These are phyloP conservation scores for Haplographium delicatum DNA, from an alignment of 495 filamentous ascomycete species.

Conservation along the genomic window DNA sequence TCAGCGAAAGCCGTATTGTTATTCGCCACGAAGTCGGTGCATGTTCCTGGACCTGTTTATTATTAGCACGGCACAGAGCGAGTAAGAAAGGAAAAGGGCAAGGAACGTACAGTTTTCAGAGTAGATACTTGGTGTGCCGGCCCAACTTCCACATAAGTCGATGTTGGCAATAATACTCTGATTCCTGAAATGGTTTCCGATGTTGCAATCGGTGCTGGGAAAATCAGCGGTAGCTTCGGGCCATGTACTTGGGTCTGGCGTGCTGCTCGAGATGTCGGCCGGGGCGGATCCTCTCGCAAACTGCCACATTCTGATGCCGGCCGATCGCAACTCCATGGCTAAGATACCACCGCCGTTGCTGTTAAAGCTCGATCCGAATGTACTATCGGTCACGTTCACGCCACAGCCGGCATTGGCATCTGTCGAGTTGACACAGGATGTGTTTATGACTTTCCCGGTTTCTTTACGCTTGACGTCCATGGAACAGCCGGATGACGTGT, in stretches of 20 bases:
- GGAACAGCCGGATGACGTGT: constrained; percentile 56
- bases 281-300: constrained; percentile 47
- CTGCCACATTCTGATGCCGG: constrained; percentile 58
- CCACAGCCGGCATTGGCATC: constrained; percentile 29
- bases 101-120: constrained; percentile 27
- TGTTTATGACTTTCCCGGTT: constrained; percentile 36
- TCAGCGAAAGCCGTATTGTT: constrained; percentile 55
- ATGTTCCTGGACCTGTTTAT: constrained; percentile 39
- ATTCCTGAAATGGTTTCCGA: constrained; percentile 54
- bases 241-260: constrained; percentile 56
- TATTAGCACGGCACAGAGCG: background rate
- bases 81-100: constrained; percentile 23
- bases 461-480: constrained; percentile 44
- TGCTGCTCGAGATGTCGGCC: constrained; percentile 41
- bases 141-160: constrained; percentile 65
- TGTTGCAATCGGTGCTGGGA: constrained; percentile 50
- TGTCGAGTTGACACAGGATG: constrained; percentile 50
- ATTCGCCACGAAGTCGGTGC: constrained; percentile 57
- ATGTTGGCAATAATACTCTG: constrained; percentile 65
- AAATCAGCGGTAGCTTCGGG: constrained; percentile 55
- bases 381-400: constrained; percentile 24
- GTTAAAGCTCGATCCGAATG: constrained; percentile 57
- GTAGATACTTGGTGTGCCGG: constrained; percentile 32
- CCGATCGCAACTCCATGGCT: constrained; percentile 58
- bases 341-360: constrained; percentile 52